Conservation (phyloP, 768 basidiomycete genomes). For the Termitomyces sp. region DNA sequence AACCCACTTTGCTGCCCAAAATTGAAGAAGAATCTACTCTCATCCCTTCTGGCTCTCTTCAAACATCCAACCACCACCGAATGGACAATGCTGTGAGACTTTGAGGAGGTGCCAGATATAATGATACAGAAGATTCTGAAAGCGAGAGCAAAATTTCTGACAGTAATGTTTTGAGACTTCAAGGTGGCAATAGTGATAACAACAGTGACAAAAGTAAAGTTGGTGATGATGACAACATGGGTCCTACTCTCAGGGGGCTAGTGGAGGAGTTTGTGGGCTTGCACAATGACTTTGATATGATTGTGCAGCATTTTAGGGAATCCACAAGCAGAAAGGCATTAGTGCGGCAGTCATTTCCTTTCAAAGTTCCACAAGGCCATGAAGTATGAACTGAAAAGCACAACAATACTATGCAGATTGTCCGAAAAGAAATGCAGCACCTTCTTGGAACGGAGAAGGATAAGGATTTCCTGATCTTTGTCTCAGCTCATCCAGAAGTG, state of each 20-base stretch:
- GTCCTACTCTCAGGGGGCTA: neutral
- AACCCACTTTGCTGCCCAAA: no score
- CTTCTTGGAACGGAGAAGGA: neutral
- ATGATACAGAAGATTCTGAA: no score
- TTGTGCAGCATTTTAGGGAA: neutral
- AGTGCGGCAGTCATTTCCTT: neutral
- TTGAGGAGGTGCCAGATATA: no score
- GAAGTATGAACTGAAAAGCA: neutral
- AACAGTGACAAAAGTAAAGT: neutral
- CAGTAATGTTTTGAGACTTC: no score
- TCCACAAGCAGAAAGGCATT: neutral
- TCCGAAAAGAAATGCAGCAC: neutral
- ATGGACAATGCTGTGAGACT: no score
- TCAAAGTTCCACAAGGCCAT: neutral
- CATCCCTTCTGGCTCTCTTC: no score
- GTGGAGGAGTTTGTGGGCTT: neutral
- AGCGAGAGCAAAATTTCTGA: no score
- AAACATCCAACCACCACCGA: no score
- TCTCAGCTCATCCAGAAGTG: neutral
- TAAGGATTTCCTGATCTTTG: neutral
- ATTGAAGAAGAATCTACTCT: no score
- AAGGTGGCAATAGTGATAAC: neutral
- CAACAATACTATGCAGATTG: neutral
- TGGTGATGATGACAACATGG: neutral
- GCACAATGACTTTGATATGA: neutral